Conservation (phyloP, 2,329 filamentous ascomycete species). For the Colletotrichum australisinense region DNA sequence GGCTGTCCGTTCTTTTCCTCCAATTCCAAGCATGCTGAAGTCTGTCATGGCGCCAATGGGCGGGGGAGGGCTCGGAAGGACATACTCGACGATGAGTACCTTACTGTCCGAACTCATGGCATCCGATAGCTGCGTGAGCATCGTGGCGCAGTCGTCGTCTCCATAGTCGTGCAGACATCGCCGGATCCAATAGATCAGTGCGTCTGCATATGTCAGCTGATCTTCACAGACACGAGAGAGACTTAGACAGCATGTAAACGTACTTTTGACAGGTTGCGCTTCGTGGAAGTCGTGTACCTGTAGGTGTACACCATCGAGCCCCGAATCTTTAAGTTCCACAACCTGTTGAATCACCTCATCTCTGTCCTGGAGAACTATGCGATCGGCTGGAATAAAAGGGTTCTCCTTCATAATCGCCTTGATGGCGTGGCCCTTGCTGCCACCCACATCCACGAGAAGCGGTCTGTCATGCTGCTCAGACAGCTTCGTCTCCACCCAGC, state of each 20-base stretch:
- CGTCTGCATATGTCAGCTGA: conserved; percentile 40
- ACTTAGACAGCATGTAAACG: not conserved
- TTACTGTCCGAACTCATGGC: conserved; percentile 47
- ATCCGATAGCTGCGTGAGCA: conserved; percentile 43
- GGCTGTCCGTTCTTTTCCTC: conserved; percentile 46
- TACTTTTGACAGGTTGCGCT: conserved; percentile 37
- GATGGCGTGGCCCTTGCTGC: conserved; percentile 43
- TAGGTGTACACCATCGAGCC: not conserved
- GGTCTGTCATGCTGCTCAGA: conserved; percentile 25
- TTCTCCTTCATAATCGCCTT: conserved; percentile 34
- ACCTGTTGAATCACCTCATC: conserved; percentile 35
- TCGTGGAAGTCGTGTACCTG: conserved; percentile 37
- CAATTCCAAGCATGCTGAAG: conserved; percentile 44
- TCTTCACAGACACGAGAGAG: not conserved
- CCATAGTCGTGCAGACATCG: conserved; percentile 52
- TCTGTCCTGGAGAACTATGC: conserved; percentile 38
- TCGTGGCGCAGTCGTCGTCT: conserved; percentile 45
- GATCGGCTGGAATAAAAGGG: conserved; percentile 6
- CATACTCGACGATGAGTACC: conserved; percentile 46
- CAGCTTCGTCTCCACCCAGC: conserved; percentile 40
- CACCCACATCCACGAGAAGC: conserved; percentile 48
- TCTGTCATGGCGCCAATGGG: conserved; percentile 40
- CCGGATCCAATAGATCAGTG: conserved; percentile 49
- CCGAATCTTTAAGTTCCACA: not conserved
- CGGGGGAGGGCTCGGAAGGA: conserved; percentile 42